A percentile compares a stretch with the other conserved stretches of the same genome.
phyloP scores from a whole-genome alignment of 257 asterid species.

The Ilex asprella region DNA sequence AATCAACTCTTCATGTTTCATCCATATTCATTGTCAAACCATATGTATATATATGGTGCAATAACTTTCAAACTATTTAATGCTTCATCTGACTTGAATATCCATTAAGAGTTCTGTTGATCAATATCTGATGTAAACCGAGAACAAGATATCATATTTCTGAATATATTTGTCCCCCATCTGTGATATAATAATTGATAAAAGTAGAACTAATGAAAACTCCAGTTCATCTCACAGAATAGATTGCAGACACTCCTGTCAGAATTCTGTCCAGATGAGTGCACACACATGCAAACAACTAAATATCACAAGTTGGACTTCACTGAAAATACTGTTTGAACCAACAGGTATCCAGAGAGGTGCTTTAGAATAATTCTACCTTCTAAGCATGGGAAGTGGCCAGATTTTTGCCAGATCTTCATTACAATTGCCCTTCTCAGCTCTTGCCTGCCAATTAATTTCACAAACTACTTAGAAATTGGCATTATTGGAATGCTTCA shows the following conservation, averaged over 20 bases:
- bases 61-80: too few relatives aligned
- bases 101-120: too few relatives aligned
- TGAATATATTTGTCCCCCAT: too few relatives aligned
- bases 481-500: slow-evolving; percentile 11
- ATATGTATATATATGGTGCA: too few relatives aligned
- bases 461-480: slow-evolving; percentile 13
- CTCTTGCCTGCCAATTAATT: slow-evolving; percentile 44
- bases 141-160: too few relatives aligned
- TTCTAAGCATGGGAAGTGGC: slow-evolving; percentile 85
- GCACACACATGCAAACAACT: neutral
- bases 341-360: slow-evolving; percentile 5
- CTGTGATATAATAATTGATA: neutral
- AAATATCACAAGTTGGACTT: neutral
- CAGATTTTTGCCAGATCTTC: slow-evolving; percentile 54
- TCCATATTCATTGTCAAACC: too few relatives aligned
- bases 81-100: too few relatives aligned
- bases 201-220: neutral
- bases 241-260: neutral
- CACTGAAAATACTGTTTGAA: too few relatives aligned
- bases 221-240: neutral
- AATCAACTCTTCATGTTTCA: neutral
- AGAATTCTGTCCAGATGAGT: neutral
- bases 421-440: slow-evolving; percentile 31
- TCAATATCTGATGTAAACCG: too few relatives aligned
- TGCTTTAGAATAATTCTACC: slow-evolving; percentile 30